Conservation (phyloP, 257 asterid genomes). For the Nicotiana knightiana region DNA sequence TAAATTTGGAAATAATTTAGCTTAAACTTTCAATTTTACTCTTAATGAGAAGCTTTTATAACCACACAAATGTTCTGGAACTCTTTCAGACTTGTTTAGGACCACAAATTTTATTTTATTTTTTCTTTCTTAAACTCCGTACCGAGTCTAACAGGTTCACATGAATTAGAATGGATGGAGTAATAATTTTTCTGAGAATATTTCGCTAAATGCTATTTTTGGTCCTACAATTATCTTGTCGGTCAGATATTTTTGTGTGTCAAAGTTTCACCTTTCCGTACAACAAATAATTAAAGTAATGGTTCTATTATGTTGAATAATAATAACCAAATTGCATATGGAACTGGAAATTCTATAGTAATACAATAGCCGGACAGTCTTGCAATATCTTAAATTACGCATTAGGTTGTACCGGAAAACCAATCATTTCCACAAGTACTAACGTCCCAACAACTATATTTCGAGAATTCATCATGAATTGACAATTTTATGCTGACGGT, state of each 20-base stretch:
- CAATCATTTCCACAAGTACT: not conserved
- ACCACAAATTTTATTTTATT: too few species aligned
- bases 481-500: accelerated
- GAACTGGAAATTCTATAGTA: not conserved
- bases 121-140: too few species aligned
- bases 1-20: too few species aligned
- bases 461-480: too few species aligned
- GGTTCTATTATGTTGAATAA: not conserved
- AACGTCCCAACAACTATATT: too few species aligned
- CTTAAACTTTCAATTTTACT: too few species aligned
- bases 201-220: not conserved
- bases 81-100: too few species aligned
- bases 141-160: too few species aligned
- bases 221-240: not conserved
- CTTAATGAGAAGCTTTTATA: too few species aligned
- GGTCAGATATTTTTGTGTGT: not conserved
- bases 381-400: not conserved
- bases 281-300: not conserved
- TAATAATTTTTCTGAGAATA: not conserved
- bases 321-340: not conserved
- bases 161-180: too few species aligned
- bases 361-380: not conserved
- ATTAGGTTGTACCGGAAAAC: not conserved
- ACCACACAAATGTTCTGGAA: too few species aligned
- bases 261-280: not conserved